phyloP scores from a whole-genome alignment of 371 early-diverging fungal genomes.

The Circinella minor region DNA sequence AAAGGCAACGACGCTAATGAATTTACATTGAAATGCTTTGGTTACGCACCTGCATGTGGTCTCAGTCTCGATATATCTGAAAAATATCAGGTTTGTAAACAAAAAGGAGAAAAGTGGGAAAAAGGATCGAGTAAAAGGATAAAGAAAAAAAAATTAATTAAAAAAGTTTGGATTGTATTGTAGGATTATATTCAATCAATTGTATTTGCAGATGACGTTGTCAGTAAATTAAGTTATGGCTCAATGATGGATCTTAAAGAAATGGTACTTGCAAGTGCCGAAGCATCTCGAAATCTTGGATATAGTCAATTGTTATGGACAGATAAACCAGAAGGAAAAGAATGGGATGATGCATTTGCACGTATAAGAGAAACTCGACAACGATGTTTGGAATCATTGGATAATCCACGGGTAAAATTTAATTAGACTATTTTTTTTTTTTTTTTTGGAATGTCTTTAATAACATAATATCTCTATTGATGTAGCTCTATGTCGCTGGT shows the following conservation, averaged over 20 bases:
- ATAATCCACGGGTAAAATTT: conserved; percentile 46
- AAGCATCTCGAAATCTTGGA: conserved; percentile 41
- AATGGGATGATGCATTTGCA: conserved; percentile 47
- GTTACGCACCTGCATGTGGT: conserved; percentile 57
- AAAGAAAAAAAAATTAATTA: neutral
- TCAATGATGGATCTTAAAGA: conserved; percentile 57
- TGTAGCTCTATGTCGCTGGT: conserved; percentile 53
- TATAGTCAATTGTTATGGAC: conserved; percentile 43
- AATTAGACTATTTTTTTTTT: neutral
- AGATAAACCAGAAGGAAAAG: conserved; percentile 32
- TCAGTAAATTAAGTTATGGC: conserved; percentile 55
- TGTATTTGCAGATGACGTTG: conserved; percentile 58
- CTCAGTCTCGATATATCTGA: conserved; percentile 47
- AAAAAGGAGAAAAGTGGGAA: neutral
- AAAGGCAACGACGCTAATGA: conserved; percentile 36
- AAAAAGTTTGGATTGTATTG: neutral
- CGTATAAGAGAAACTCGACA: conserved; percentile 42
- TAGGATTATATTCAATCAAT: conserved; percentile 50
- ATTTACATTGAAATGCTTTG: conserved; percentile 43
- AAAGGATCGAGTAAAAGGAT: too few relatives aligned
- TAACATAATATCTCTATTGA: neutral
- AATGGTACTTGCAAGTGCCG: conserved; percentile 48
- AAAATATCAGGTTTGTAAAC: conserved; percentile 39
- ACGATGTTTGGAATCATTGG: conserved; percentile 34
- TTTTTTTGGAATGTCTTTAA: neutral